These are phyloP conservation scores for Lachnum nothofagi DNA, from an alignment of 2,329 filamentous ascomycete species.

Conservation along the genomic window DNA sequence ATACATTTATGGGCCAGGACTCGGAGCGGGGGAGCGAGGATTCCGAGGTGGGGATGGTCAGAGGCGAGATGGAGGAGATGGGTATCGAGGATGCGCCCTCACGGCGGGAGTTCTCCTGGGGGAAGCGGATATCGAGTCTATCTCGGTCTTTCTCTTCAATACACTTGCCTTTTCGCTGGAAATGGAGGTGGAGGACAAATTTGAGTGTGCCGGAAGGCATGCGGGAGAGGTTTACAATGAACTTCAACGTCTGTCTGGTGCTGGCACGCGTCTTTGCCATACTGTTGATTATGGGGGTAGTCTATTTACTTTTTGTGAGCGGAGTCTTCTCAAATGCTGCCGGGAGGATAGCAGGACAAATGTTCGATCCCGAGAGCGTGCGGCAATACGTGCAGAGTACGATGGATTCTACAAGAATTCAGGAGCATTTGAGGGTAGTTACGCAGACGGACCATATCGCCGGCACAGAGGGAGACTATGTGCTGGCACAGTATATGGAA, in stretches of 20 bases:
- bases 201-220: constrained; percentile 13
- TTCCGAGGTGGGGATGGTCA: constrained; percentile 58
- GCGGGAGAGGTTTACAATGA: constrained; percentile 21
- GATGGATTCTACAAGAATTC: constrained; percentile 65
- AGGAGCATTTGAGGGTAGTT: constrained; percentile 69
- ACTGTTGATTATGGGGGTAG: constrained; percentile 66
- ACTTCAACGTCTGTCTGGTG: constrained; percentile 49
- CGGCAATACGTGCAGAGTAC: constrained; percentile 68
- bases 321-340: constrained; percentile 72
- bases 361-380: constrained; percentile 80
- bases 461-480: constrained; percentile 89
- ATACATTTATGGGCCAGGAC: constrained; percentile 49
- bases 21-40: constrained; percentile 44
- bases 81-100: constrained; percentile 69
- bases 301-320: constrained; percentile 82
- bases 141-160: constrained; percentile 28
- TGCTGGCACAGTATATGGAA: constrained; percentile 77
- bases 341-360: constrained; percentile 61
- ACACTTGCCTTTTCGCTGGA: constrained; percentile 31
- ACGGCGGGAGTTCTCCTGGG: constrained; percentile 35
- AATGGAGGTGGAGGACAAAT: constrained; percentile 17
- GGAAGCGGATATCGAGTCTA: constrained; percentile 35
- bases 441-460: constrained; percentile 85
- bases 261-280: constrained; percentile 70
- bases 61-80: constrained; percentile 83